These are phyloP conservation scores for Polyporus tsugae DNA, from an alignment of 1,284 basidiomycete genomes.

Conservation along the genomic window DNA sequence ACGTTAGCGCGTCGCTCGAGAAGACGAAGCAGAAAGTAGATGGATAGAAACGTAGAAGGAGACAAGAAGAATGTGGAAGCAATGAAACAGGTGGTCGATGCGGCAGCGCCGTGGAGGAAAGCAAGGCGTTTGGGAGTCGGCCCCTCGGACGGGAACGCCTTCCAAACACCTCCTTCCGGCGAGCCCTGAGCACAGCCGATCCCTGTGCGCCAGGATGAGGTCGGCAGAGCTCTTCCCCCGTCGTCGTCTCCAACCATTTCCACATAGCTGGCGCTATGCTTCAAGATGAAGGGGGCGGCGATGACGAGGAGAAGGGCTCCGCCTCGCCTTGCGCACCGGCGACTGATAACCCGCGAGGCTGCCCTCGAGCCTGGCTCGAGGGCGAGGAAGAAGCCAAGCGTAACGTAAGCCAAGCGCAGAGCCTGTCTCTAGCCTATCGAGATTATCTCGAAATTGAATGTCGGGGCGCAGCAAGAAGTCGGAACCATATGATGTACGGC, in stretches of 20 bases:
- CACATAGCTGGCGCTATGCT: not conserved
- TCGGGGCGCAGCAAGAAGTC: not conserved
- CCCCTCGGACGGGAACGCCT: not conserved
- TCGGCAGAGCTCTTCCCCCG: not conserved
- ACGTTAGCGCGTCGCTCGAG: conserved; percentile 3
- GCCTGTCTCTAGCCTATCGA: not conserved
- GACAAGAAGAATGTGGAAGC: not conserved
- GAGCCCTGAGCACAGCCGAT: not conserved
- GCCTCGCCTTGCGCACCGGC: not conserved
- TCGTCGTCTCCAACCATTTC: not conserved
- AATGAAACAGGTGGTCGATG: not conserved
- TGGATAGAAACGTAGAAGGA: not conserved
- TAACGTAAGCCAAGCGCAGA: not conserved
- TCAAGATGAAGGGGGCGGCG: not conserved
- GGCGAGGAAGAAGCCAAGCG: not conserved
- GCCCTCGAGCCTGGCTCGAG: not conserved
- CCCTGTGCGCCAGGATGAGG: not conserved
- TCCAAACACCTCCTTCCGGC: conserved; percentile 4
- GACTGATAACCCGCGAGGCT: conserved; percentile 15
- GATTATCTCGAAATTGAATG: conserved; percentile 1
- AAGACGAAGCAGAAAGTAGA: not conserved
- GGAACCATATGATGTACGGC: not conserved
- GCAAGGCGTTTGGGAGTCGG: conserved; percentile 10
- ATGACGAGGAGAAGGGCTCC: not conserved
- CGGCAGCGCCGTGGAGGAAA: not conserved